Evolutionary conservation across 1,284 basidiomycete genomes (phyloP), one percentile per base, ranked within the genome.

Genomic region (Termitomyces sp.): DNA sequence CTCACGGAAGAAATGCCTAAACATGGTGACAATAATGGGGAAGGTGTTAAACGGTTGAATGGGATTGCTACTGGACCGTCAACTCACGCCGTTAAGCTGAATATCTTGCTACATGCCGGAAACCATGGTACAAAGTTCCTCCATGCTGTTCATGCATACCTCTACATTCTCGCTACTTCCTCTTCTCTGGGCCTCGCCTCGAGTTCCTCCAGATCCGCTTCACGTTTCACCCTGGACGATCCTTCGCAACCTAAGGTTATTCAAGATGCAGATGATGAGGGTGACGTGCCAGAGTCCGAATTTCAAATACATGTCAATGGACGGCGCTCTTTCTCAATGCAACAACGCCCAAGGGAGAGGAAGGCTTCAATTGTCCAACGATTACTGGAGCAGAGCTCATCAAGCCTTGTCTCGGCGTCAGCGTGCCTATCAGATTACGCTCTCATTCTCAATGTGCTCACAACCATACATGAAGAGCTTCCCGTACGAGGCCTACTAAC

Each of bases 161-260:
- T 88, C 7, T 96, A 88, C 65, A 83, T 88, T 17, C 77, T 95
- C 19, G 85, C 88, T 1, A 88, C 88, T 17, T 81, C 86, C 0
- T 75, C 83, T 0, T 74, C 77, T 12, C 74, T 92, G 1, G 84
- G 82, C 5, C 54, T 78, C 46, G 63, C 65, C n/a, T 62, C 73
- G 28, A 66, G 67, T 48, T 67, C 73, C 33, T 69, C 74, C 2
- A 68, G 75, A 3, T 75, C 79, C n/a, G 74, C 72, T 1, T 69
- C 72, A 15, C 68, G 72, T 42, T 72, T 75, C 19, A 58, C 61
- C 2, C 55, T 57, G 39, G 65, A 64, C 39, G 70, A 71, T 31
- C 61, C 71, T 31, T 58, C 70, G 47, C 64, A 64, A 31, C 58
- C 74, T 7, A 75, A 70, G 33, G 63, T 76, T 42, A 31, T 47